Evolutionary conservation across 2,329 filamentous ascomycete genomes (phyloP).

Genomic region (Balansia obtecta): DNA sequence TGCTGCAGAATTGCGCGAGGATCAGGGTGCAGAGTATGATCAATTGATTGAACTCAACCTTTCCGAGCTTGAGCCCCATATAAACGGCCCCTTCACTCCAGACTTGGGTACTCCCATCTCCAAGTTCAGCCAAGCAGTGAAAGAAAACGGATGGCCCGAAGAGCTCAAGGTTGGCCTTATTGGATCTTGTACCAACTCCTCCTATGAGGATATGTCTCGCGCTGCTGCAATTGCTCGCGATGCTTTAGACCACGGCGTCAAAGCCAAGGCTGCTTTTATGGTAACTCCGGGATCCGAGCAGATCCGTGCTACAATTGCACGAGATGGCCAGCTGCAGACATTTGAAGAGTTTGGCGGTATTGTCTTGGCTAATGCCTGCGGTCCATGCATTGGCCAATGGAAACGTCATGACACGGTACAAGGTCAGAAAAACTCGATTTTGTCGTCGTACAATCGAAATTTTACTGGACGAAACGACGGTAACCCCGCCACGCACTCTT

Average conservation of each 20-base stretch:
- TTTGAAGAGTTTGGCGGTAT: constrained; percentile 94
- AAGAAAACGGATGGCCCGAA: constrained; percentile 91
- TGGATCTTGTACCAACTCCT: constrained; percentile 93
- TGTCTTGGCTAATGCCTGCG: constrained; percentile 91
- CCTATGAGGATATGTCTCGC: constrained; percentile 82
- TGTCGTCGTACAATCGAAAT: constrained; percentile 99
- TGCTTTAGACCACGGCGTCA: constrained; percentile 82
- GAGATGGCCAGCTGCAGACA: constrained; percentile 83
- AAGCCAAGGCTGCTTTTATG: constrained; percentile 86
- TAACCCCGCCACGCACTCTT: constrained; percentile 88
- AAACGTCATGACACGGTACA: constrained; percentile 89
- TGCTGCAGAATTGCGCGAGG: constrained; percentile 72
- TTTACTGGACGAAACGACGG: constrained; percentile 97
- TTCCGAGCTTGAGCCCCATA: constrained; percentile 86
- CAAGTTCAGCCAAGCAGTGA: constrained; percentile 90
- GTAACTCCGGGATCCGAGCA: constrained; percentile 96
- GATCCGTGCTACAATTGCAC: constrained; percentile 83
- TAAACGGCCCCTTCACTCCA: constrained; percentile 98
- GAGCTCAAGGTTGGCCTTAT: constrained; percentile 95
- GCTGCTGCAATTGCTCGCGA: constrained; percentile 85
- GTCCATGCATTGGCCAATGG: constrained; percentile 90
- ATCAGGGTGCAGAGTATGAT: constrained; percentile 90
- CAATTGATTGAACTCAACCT: constrained; percentile 94
- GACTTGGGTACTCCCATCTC: constrained; percentile 96
- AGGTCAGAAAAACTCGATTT: constrained; percentile 88